A percentile compares a stretch with the other conserved stretches of the same genome.
phyloP scores from a whole-genome alignment of 176 grass and related monocot species.

The Ensete glaucum region DNA sequence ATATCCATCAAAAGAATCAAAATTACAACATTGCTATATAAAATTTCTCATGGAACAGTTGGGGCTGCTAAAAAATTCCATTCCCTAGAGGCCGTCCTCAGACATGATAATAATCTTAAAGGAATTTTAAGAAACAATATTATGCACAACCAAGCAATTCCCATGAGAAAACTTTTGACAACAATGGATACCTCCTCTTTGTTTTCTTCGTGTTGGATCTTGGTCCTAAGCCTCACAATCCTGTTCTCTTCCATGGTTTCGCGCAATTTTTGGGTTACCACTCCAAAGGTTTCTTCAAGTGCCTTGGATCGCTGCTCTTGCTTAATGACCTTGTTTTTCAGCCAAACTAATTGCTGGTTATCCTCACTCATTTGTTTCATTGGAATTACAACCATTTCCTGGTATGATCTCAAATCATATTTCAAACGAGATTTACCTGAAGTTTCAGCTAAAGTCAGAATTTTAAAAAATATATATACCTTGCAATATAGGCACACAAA shows the following conservation, averaged over 20 bases:
- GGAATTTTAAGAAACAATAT: not conserved
- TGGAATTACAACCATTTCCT: conserved; percentile 73
- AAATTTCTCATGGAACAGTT: no score
- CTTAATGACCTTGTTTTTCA: conserved; percentile 58
- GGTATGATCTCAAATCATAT: conserved; percentile 73
- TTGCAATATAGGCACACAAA: not conserved
- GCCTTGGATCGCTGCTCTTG: conserved; percentile 41
- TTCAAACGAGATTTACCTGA: conserved; percentile 63
- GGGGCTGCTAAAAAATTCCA: no score
- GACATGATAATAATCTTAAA: conserved; percentile 7
- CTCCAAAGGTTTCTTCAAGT: conserved; percentile 47
- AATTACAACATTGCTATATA: no score
- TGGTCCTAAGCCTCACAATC: conserved; percentile 39
- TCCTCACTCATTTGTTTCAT: conserved; percentile 91
- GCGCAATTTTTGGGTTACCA: conserved; percentile 38
- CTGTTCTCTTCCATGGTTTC: conserved; percentile 42
- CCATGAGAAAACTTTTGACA: no score
- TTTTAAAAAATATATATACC: not conserved
- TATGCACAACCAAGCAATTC: no score
- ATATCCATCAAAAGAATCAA: no score
- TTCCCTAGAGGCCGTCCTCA: not conserved
- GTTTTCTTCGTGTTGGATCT: conserved; percentile 53
- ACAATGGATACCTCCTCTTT: conserved; percentile 52
- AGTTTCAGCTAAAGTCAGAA: conserved; percentile 15
- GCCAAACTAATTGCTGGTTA: conserved; percentile 56